Conservation (phyloP, 495 filamentous ascomycete genomes). For the Thozetella sp. region DNA sequence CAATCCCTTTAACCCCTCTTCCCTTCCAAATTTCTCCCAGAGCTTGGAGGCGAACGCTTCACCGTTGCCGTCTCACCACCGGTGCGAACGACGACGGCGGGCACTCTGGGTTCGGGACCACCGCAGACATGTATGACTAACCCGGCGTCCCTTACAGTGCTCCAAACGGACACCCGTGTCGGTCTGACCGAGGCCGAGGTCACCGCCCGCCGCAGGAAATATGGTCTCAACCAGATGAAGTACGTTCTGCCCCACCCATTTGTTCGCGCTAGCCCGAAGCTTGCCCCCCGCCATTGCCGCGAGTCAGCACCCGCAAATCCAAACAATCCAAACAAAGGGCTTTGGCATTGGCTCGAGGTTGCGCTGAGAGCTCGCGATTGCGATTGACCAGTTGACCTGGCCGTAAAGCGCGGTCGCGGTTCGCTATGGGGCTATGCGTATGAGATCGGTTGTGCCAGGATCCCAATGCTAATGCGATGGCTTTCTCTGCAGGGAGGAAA, state of each 20-base stretch:
- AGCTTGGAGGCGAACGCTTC: too few relatives aligned
- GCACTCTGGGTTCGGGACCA: neutral
- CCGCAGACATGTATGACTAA: neutral
- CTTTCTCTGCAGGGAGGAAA: slow-evolving; percentile 68
- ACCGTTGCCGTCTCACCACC: too few relatives aligned
- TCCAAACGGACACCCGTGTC: slow-evolving; percentile 67
- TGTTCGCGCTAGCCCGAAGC: neutral
- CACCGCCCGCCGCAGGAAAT: slow-evolving; percentile 67
- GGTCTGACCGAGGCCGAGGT: slow-evolving; percentile 80
- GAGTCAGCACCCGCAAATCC: neutral
- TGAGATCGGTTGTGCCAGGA: neutral
- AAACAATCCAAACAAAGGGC: neutral
- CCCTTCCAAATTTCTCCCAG: too few relatives aligned
- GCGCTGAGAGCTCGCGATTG: neutral
- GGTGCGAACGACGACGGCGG: too few relatives aligned
- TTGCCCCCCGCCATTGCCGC: neutral
- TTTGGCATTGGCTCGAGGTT: neutral
- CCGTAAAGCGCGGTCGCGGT: too few relatives aligned
- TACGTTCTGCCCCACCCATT: neutral
- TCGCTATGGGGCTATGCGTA: too few relatives aligned
- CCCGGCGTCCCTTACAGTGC: slow-evolving; percentile 18
- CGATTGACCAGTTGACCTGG: neutral
- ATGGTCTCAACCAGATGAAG: slow-evolving; percentile 86
- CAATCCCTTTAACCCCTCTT: too few relatives aligned
- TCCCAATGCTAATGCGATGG: neutral